Conservation (phyloP, 1,284 basidiomycete species). For the Pseudomicrostroma phylloplanum region DNA sequence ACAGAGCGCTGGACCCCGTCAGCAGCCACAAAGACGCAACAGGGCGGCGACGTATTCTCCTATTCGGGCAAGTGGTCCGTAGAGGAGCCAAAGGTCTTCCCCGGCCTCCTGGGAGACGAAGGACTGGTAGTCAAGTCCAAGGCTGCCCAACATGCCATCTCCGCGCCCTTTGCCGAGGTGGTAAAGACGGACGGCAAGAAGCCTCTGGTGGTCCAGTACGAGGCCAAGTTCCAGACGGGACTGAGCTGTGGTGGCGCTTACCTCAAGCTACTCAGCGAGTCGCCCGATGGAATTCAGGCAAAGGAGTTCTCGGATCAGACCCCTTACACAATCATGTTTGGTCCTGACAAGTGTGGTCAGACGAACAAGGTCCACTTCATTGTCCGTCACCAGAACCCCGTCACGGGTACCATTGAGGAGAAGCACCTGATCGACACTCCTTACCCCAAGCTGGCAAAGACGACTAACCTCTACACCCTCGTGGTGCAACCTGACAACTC, state of each 20-base stretch:
- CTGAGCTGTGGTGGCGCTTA: conserved; percentile 99
- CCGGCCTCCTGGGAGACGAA: conserved; percentile 52
- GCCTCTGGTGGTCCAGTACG: conserved; percentile 94
- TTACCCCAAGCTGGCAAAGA: conserved; percentile 58
- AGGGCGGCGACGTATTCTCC: conserved; percentile 60
- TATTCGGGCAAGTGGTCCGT: conserved; percentile 97
- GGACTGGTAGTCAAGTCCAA: conserved; percentile 61
- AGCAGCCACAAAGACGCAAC: conserved; percentile 77
- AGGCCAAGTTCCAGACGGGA: conserved; percentile 93
- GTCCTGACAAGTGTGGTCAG: conserved; percentile 48
- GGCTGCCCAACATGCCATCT: conserved; percentile 94
- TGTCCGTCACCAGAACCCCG: conserved; percentile 49
- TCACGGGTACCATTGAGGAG: conserved; percentile 69
- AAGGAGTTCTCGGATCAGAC: conserved; percentile 50
- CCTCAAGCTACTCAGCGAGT: conserved; percentile 76
- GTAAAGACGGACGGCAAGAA: conserved; percentile 61
- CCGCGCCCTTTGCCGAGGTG: conserved; percentile 73
- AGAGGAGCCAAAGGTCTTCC: conserved; percentile 73
- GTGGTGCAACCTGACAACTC: conserved; percentile 89
- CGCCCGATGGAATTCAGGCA: conserved; percentile 42
- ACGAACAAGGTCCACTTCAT: conserved; percentile 51
- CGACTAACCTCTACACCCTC: conserved; percentile 48
- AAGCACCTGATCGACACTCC: conserved; percentile 85
- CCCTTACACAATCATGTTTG: conserved; percentile 51
- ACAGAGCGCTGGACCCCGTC: conserved; percentile 88